These are phyloP conservation scores for Marasmius fiardii DNA, from an alignment of 1,284 basidiomycete genomes.

Conservation along the genomic window DNA sequence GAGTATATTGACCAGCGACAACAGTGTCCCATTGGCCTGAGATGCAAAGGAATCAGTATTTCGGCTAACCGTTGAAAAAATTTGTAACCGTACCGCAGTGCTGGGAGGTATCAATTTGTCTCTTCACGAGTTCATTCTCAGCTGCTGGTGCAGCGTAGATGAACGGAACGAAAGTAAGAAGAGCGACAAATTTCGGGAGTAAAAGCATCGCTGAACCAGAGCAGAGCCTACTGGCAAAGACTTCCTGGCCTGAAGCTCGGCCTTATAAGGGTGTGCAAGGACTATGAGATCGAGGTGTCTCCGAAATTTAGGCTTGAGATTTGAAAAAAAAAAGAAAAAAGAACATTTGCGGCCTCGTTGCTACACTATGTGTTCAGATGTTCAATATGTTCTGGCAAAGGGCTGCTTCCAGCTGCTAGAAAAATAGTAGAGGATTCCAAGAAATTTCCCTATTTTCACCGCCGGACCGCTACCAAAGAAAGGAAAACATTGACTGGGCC, in stretches of 20 bases:
- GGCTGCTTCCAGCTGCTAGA: too few relatives aligned
- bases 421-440: too few relatives aligned
- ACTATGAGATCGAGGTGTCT: slow-evolving; percentile 6
- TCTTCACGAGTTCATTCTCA: slow-evolving; percentile 19
- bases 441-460: too few relatives aligned
- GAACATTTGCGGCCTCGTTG: too few relatives aligned
- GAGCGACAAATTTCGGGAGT: slow-evolving; percentile 16
- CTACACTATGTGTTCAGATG: too few relatives aligned
- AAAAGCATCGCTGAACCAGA: slow-evolving; percentile 12
- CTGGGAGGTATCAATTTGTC: slow-evolving; percentile 28
- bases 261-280: background rate
- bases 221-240: background rate
- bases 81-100: slow-evolving; percentile 27
- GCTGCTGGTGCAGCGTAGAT: slow-evolving; percentile 25
- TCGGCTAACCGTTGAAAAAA: background rate
- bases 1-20: slow-evolving; percentile 8
- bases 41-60: background rate
- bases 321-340: too few relatives aligned
- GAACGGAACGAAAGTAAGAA: slow-evolving; percentile 24
- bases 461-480: too few relatives aligned
- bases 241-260: background rate
- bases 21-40: slow-evolving; percentile 16
- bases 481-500: too few relatives aligned
- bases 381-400: too few relatives aligned
- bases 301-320: slow-evolving; percentile 12